Evolutionary conservation across 768 basidiomycete species (phyloP), one percentile per base, ranked within the genome.

Genomic region (Mycena indigotica): DNA sequence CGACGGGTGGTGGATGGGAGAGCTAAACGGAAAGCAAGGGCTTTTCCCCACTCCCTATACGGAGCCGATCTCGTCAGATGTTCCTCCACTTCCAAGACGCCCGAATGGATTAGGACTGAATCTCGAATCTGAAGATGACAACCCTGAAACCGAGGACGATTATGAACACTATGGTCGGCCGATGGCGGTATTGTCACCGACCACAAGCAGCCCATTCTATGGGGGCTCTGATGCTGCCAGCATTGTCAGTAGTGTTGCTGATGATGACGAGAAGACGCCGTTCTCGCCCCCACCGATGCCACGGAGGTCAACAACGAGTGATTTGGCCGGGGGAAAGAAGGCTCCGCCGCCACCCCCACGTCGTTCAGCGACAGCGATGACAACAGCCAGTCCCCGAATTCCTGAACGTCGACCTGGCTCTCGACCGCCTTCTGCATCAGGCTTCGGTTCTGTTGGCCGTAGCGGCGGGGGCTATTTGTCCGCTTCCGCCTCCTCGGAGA

Each of bases 1-100:
- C 29, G 89, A 91, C 60, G 93, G 85, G 58, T 95, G 94, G 94
- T 95, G 92, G 89, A 83, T 93, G 76, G 94, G 93, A 5, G 85
- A 89, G 67, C 69, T 84, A 29, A 73, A 81, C 54, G 91, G 90
- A 2, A 78, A 77, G 60, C 84, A 80, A 51, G 94, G 94, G 15
- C 69, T 96, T 39, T 95, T 97, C 79, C 94, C 94, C 0, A 80
- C 84, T 1, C 80, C 85, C 5, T 89, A 93, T 70, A 87, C 85
- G 8, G 89, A 93, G 63, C 67, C 74, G 26, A 65, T 80, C 1
- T 67, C 71, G 8, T n/a, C n/a, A n/a, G 68, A 73, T 23, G 73
- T 70, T 41, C 71, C 77, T 5, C 65, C 69, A 17, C 59, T 71
- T 21, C 66, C 66, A 2, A 55, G 62, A 44, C 69, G 68, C 28